phyloP scores from a whole-genome alignment of 164 flowering plant species.

The Warburgia ugandensis region DNA sequence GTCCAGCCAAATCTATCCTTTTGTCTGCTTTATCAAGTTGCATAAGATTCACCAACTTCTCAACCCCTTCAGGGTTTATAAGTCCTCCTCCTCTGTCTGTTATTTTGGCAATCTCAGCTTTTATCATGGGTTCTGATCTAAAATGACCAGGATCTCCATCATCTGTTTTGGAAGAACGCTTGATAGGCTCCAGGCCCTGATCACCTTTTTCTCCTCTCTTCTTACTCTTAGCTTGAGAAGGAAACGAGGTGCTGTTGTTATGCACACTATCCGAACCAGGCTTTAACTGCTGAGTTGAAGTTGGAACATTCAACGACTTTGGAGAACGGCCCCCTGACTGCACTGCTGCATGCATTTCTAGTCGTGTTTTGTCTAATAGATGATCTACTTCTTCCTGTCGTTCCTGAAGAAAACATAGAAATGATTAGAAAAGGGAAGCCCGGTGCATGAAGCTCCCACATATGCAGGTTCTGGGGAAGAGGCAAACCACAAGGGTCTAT shows the following conservation, averaged over 20 bases:
- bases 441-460: too few relatives aligned
- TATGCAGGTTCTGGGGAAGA: too few relatives aligned
- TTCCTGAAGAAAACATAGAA: constrained; percentile 38
- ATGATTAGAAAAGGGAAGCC: background rate
- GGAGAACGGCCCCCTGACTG: constrained; percentile 80
- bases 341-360: constrained; percentile 80
- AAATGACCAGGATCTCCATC: constrained; percentile 55
- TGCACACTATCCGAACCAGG: constrained; percentile 65
- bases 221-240: constrained; percentile 69
- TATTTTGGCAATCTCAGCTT: constrained; percentile 65
- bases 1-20: constrained; percentile 55
- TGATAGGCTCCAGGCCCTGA: constrained; percentile 54
- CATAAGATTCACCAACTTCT: constrained; percentile 70
- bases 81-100: constrained; percentile 60
- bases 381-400: constrained; percentile 84
- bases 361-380: constrained; percentile 51
- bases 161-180: constrained; percentile 44
- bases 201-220: constrained; percentile 76
- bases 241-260: constrained; percentile 29
- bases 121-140: constrained; percentile 42
- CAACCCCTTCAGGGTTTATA: constrained; percentile 64
- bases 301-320: constrained; percentile 61
- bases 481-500: too few relatives aligned
- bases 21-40: constrained; percentile 48
- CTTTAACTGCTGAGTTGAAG: constrained; percentile 55